A percentile compares a stretch with the other conserved stretches of the same genome.
Conservation (phyloP, 129 eudicot species). For the Escallonia herrerae region DNA sequence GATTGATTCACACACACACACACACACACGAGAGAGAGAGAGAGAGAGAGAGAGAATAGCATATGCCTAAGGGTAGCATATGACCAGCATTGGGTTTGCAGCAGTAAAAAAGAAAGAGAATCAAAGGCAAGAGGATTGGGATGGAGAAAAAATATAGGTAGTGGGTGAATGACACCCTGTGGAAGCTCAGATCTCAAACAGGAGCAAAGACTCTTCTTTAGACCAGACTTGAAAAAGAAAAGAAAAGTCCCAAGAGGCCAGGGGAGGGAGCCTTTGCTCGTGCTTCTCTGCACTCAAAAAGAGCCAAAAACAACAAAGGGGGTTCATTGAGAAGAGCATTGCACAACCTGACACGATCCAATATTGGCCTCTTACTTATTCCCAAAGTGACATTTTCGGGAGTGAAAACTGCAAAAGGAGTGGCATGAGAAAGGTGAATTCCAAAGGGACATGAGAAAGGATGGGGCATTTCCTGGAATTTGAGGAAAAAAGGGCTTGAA, state of each 20-base stretch:
- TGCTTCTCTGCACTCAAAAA: no score
- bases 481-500: slow-evolving; percentile 25
- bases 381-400: slow-evolving; percentile 1
- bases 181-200: slow-evolving; percentile 19
- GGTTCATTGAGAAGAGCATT: not conserved
- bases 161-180: slow-evolving; percentile 9
- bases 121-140: not conserved
- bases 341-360: slow-evolving; percentile 10
- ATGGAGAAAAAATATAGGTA: not conserved
- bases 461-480: not conserved
- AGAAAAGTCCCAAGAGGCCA: not conserved
- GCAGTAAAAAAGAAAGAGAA: not conserved
- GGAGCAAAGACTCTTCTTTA: not conserved
- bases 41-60: not conserved
- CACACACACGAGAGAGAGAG: not conserved
- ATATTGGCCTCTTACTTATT: not conserved
- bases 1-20: not conserved
- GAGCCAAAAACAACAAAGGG: not conserved
- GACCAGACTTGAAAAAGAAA: not conserved
- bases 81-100: not conserved
- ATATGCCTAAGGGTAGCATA: not conserved
- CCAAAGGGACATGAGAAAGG: not conserved
- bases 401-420: not conserved
- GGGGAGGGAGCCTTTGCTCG: no score
- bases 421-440: not conserved